Conservation (phyloP, 2,329 filamentous ascomycete species). For the Alternaria sp. region DNA sequence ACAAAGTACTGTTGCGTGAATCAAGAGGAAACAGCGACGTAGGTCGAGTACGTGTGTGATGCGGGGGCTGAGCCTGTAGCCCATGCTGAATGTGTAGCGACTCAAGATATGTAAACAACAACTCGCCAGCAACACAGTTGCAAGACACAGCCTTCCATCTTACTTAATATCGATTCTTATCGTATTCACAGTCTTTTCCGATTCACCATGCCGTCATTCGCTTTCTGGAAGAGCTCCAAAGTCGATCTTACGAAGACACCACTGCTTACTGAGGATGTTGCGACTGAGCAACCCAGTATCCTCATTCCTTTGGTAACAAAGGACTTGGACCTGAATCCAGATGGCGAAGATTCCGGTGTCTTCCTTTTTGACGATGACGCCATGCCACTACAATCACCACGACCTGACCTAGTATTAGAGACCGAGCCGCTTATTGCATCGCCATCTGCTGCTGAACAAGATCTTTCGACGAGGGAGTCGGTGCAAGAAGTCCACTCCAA, state of each 20-base stretch:
- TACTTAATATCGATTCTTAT: not conserved
- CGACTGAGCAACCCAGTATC: constrained; percentile 1
- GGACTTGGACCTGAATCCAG: constrained; percentile 23
- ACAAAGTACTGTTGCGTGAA: not conserved
- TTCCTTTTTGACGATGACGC: constrained; percentile 27
- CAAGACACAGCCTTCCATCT: not conserved
- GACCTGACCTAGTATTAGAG: not conserved
- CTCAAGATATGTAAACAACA: constrained; percentile 1
- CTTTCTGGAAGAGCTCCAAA: constrained; percentile 33
- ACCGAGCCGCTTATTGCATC: not conserved
- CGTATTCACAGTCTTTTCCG: not conserved
- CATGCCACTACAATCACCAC: not conserved
- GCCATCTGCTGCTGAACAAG: not conserved
- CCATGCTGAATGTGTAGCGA: constrained; percentile 3
- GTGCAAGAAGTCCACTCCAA: not conserved
- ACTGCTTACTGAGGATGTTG: constrained; percentile 13
- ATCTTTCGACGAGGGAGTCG: not conserved
- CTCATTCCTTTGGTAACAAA: constrained; percentile 2
- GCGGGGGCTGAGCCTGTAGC: constrained; percentile 15
- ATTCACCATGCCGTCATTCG: constrained; percentile 30
- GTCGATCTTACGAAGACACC: constrained; percentile 17
- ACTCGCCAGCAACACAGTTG: not conserved
- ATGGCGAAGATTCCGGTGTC: constrained; percentile 27
- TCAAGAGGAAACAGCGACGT: constrained; percentile 25
- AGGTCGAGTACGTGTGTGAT: constrained; percentile 12